Evolutionary conservation across 2,329 filamentous ascomycete genomes (phyloP).

Genomic region (Cladophialophora psammophila): DNA sequence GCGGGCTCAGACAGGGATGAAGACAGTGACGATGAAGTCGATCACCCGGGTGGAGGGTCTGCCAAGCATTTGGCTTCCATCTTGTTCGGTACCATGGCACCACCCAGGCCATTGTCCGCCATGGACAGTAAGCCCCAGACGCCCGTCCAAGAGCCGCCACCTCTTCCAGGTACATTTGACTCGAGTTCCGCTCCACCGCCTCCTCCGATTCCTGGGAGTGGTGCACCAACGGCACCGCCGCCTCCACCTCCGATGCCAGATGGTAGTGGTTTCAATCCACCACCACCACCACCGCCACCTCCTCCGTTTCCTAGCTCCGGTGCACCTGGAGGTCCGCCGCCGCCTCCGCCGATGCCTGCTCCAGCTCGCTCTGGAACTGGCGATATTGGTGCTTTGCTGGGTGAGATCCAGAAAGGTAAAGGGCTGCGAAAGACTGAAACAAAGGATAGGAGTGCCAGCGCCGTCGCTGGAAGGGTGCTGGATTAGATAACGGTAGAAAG

Average conservation of each 20-base stretch:
- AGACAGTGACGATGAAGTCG: slow-evolving; percentile 73
- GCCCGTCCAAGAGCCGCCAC: slow-evolving; percentile 56
- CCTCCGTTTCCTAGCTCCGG: slow-evolving; percentile 49
- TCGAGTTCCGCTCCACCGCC: slow-evolving; percentile 39
- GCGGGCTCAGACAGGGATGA: slow-evolving; percentile 79
- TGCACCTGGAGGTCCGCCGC: slow-evolving; percentile 48
- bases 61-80: slow-evolving; percentile 94
- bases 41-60: slow-evolving; percentile 78
- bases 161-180: slow-evolving; percentile 54
- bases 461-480: slow-evolving; percentile 77
- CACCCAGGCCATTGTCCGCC: slow-evolving; percentile 84
- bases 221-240: slow-evolving; percentile 42
- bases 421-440: slow-evolving; percentile 86
- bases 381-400: slow-evolving; percentile 70
- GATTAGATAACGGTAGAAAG: slow-evolving; percentile 35
- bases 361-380: slow-evolving; percentile 47
- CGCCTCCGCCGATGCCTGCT: slow-evolving; percentile 50
- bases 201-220: slow-evolving; percentile 43
- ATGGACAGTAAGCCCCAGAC: slow-evolving; percentile 60
- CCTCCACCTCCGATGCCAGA: slow-evolving; percentile 49
- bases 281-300: slow-evolving; percentile 53
- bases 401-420: slow-evolving; percentile 82
- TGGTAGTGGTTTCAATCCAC: slow-evolving; percentile 52
- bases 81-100: slow-evolving; percentile 95
- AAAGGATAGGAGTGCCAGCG: slow-evolving; percentile 79